These are phyloP conservation scores for Parachaetomium inaequale DNA, from an alignment of 495 filamentous ascomycete genomes.

Conservation along the genomic window DNA sequence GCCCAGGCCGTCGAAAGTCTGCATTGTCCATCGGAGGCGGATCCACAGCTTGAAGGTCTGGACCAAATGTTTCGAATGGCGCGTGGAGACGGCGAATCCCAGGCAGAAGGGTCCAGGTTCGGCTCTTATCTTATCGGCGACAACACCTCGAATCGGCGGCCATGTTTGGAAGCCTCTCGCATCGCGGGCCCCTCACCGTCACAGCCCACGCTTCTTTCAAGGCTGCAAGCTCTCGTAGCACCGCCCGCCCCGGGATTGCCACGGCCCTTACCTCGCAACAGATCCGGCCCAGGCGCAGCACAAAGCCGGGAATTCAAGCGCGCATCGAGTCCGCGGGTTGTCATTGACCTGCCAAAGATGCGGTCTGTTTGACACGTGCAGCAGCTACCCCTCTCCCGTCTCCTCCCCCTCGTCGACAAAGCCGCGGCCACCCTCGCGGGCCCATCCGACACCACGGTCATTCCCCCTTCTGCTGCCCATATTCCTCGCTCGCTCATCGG, in stretches of 20 bases:
- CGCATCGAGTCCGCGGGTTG: background rate
- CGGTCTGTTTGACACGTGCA: background rate
- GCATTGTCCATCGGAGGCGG: no score
- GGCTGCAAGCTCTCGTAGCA: background rate
- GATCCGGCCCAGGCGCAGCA: background rate
- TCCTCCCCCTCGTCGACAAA: slow-evolving; percentile 8
- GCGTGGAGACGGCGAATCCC: no score
- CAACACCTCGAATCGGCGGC: no score
- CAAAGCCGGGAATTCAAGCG: background rate
- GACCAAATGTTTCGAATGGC: no score
- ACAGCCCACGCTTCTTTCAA: no score
- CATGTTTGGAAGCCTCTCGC: no score
- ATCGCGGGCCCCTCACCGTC: no score
- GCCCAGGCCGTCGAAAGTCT: no score
- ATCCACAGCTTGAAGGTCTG: no score
- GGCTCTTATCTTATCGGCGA: no score
- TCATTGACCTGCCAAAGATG: slow-evolving; percentile 4
- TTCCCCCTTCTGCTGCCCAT: background rate
- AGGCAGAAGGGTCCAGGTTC: no score
- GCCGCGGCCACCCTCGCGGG: background rate
- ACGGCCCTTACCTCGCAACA: background rate
- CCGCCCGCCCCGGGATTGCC: background rate
- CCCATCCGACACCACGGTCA: background rate
- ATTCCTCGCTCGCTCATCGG: background rate
- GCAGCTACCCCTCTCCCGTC: slow-evolving; percentile 12